Percentiles rank a stretch among this genome's conserved stretches.
Conservation (phyloP, 768 basidiomycete species). For the Podaxis rugospora region DNA sequence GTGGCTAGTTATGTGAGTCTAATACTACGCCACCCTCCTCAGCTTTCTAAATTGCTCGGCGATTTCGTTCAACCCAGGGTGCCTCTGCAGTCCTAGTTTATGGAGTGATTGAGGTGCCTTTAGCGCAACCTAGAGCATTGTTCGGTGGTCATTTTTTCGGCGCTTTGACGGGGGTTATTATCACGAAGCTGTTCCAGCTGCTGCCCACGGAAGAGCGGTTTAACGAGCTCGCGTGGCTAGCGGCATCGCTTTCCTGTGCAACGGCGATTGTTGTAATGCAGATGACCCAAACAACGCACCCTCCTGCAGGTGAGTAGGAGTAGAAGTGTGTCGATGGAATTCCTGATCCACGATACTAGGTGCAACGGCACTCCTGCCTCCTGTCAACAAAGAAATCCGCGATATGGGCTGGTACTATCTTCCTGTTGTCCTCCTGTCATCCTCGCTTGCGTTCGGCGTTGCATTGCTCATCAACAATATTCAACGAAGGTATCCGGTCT, state of each 20-base stretch:
- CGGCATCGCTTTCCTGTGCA: conserved; percentile 41
- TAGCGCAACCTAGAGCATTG: conserved; percentile 49
- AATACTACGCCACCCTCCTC: not conserved
- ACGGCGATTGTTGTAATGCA: conserved; percentile 45
- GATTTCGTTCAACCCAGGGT: conserved; percentile 31
- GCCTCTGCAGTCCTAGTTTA: conserved; percentile 54
- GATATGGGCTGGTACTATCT: conserved; percentile 51
- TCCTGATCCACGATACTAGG: conserved; percentile 21
- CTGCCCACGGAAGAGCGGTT: conserved; percentile 39
- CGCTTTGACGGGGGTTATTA: conserved; percentile 41
- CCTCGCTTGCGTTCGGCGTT: conserved; percentile 36
- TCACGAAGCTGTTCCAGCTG: conserved; percentile 47
- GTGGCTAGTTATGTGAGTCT: conserved; percentile 43
- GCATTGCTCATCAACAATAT: conserved; percentile 49
- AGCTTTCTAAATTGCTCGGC: not conserved
- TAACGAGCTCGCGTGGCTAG: conserved; percentile 44
- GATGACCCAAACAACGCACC: conserved; percentile 47
- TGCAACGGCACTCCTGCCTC: conserved; percentile 50
- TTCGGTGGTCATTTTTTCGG: conserved; percentile 50
- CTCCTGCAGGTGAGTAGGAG: conserved; percentile 39
- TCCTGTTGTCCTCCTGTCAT: conserved; percentile 46
- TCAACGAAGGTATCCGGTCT: conserved; percentile 44
- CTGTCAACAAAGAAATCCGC: conserved; percentile 35
- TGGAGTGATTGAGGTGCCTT: conserved; percentile 45
- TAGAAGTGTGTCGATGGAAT: not conserved